Evolutionary conservation across 495 filamentous ascomycete species (phyloP), one percentile per base, ranked within the genome.

Genomic region (Talaromyces proteolyticus): DNA sequence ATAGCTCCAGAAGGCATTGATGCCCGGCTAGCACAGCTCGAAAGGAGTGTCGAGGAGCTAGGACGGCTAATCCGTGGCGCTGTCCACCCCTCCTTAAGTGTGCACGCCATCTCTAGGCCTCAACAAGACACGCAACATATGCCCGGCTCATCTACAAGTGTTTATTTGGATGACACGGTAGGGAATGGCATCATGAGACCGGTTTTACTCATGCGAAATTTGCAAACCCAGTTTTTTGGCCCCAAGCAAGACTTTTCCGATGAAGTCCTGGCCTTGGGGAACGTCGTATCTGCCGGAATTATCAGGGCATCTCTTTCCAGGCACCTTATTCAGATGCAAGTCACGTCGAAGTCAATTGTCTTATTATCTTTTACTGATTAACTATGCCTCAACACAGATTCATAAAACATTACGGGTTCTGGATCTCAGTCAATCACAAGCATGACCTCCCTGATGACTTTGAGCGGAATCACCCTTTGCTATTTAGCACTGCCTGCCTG

Each of bases 401-500:
- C 34, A 58, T 66, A 12, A 63, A 66, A 36, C 62, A 69, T 49
- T 71, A 66, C 37, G 64, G 68, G 14, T 57, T 58, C 3, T 68
- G 63, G 58, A 55, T 71, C 26, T 66, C 68, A 26, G 62, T 67
- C 51, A 54, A 69, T 53, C 60, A 56, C 42, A 47, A 56, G 12
- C 59, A 62, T 20, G 58, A 60, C 44, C 24, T 60, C 4, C 54
- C 56, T 18, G 57, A 54, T 50, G 39, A 29, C 17, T 59, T 67
- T 26, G 53, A 59, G 41, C 51, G 56, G 24, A 53, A 62, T 20
- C 57, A 69, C 58, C 62, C 68, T 6, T 56, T 71, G 16, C 56
- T 71, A 20, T 69, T 69, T 51, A 71, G 61, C 45, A 68, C 64
- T 16, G 66, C 68, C 18, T 71, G 68, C 42, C 53, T 69, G 1